A percentile compares a stretch with the other conserved stretches of the same genome.
These are phyloP conservation scores for Histomonas meleagridis DNA, from an alignment of 208 protist genomes.

Conservation along the genomic window DNA sequence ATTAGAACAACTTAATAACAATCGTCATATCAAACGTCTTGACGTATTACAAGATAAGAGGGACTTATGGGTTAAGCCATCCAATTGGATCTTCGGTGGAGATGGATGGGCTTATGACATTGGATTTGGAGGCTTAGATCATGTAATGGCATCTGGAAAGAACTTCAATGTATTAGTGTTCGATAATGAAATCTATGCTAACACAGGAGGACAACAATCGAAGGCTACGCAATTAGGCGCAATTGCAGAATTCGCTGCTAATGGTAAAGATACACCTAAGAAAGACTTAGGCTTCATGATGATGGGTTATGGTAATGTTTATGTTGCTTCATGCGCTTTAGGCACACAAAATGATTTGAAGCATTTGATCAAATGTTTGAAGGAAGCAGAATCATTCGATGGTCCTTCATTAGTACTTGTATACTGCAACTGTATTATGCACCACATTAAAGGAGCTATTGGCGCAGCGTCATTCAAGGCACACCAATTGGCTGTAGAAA, in stretches of 20 bases:
- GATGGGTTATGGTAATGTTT: slow-evolving; percentile 57
- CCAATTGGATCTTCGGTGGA: slow-evolving; percentile 57
- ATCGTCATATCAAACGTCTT: background rate
- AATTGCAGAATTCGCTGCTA: slow-evolving; percentile 49
- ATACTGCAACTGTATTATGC: slow-evolving; percentile 56
- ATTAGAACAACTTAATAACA: background rate
- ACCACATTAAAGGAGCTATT: background rate
- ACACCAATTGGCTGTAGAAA: background rate
- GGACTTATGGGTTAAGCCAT: slow-evolving; percentile 40
- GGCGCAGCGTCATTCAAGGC: background rate
- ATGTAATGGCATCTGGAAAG: slow-evolving; percentile 52
- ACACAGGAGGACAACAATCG: slow-evolving; percentile 58
- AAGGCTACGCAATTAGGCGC: slow-evolving; percentile 53
- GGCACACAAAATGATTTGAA: slow-evolving; percentile 40
- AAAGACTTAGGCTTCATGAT: slow-evolving; percentile 55
- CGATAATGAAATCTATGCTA: slow-evolving; percentile 61
- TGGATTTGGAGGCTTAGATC: slow-evolving; percentile 56
- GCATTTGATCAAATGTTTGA: slow-evolving; percentile 51
- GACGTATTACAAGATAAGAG: background rate
- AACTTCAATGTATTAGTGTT: slow-evolving; percentile 59
- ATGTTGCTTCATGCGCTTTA: slow-evolving; percentile 54
- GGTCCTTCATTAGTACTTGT: slow-evolving; percentile 51
- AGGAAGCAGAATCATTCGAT: slow-evolving; percentile 54
- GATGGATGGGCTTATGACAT: slow-evolving; percentile 65
- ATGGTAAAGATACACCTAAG: slow-evolving; percentile 51